Percentiles rank a stretch among this genome's conserved stretches.
Evolutionary conservation across 345 rosid genomes (phyloP).

Genomic region (Luvunga scandens): DNA sequence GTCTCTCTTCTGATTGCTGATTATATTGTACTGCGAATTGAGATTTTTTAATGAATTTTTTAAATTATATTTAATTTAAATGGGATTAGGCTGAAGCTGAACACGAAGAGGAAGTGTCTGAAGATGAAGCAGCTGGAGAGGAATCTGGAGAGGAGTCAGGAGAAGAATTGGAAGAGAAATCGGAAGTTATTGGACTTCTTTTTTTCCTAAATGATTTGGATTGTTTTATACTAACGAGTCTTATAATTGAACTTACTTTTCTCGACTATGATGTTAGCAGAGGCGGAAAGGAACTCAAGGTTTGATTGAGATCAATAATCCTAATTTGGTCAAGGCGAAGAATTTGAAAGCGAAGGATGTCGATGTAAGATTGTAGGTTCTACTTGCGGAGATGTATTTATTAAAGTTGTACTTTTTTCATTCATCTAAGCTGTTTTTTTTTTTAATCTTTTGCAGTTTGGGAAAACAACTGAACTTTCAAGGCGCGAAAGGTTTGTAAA

Average conservation of each 20-base stretch:
- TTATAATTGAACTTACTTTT: not conserved
- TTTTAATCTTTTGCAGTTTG: constrained; percentile 28
- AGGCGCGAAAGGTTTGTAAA: constrained; percentile 69
- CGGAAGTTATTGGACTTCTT: constrained; percentile 39
- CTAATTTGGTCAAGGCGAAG: constrained; percentile 71
- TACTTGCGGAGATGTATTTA: not conserved
- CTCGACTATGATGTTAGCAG: constrained; percentile 31
- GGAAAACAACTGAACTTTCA: constrained; percentile 63
- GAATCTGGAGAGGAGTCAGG: constrained; percentile 55
- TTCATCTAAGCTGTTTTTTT: not conserved
- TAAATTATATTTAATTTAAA: not conserved
- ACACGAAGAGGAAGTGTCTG: constrained; percentile 45
- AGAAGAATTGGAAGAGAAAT: constrained; percentile 54
- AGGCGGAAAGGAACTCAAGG: constrained; percentile 83
- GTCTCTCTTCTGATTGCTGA: not conserved
- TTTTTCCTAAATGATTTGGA: not conserved
- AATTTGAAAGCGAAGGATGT: constrained; percentile 56
- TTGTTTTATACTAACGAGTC: not conserved
- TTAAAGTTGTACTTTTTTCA: not conserved
- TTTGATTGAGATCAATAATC: constrained; percentile 81
- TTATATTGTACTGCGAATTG: not conserved
- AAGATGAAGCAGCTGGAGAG: constrained; percentile 39
- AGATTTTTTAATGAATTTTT: not conserved
- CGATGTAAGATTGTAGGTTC: constrained; percentile 45
- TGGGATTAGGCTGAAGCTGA: constrained; percentile 56